phyloP scores from a whole-genome alignment of 2,329 filamentous ascomycete species.

The Madurella fahalii region DNA sequence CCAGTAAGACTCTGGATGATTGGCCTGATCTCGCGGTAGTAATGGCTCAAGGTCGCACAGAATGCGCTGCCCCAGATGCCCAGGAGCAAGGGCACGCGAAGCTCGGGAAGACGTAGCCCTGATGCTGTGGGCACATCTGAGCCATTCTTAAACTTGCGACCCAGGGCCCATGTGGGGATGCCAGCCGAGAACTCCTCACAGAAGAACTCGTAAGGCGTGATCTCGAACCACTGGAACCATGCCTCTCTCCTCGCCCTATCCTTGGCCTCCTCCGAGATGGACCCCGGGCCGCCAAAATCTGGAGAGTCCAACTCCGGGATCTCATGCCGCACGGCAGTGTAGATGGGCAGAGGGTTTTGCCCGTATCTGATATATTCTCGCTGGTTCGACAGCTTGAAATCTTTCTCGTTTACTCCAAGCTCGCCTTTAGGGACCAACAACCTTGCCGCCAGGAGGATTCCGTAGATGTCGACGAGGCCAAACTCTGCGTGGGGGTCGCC shows the following conservation, averaged over 20 bases:
- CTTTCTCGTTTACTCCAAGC: constrained; percentile 66
- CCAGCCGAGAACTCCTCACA: constrained; percentile 89
- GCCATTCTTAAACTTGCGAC: constrained; percentile 74
- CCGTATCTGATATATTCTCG: constrained; percentile 70
- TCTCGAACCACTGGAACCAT: constrained; percentile 98
- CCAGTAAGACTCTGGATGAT: constrained; percentile 70
- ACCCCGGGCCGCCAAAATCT: constrained; percentile 32
- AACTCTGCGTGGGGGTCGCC: constrained; percentile 77
- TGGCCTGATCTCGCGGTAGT: constrained; percentile 90
- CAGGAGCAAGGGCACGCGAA: constrained; percentile 77
- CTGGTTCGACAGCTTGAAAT: constrained; percentile 91
- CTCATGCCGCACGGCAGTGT: constrained; percentile 91
- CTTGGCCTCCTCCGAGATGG: constrained; percentile 46
- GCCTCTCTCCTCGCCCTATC: constrained; percentile 59
- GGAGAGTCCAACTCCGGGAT: constrained; percentile 64
- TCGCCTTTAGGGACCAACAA: constrained; percentile 85
- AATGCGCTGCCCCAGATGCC: constrained; percentile 97
- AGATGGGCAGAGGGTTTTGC: constrained; percentile 84
- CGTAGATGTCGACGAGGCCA: constrained; percentile 90
- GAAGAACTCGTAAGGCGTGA: constrained; percentile 91
- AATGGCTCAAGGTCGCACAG: constrained; percentile 91
- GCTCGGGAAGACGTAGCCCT: constrained; percentile 72
- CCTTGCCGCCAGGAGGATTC: constrained; percentile 76
- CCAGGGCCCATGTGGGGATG: constrained; percentile 92
- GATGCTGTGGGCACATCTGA: constrained; percentile 59